Evolutionary conservation across 768 basidiomycete species (phyloP), one percentile per base, ranked within the genome.

Genomic region (Lactarius quietus): DNA sequence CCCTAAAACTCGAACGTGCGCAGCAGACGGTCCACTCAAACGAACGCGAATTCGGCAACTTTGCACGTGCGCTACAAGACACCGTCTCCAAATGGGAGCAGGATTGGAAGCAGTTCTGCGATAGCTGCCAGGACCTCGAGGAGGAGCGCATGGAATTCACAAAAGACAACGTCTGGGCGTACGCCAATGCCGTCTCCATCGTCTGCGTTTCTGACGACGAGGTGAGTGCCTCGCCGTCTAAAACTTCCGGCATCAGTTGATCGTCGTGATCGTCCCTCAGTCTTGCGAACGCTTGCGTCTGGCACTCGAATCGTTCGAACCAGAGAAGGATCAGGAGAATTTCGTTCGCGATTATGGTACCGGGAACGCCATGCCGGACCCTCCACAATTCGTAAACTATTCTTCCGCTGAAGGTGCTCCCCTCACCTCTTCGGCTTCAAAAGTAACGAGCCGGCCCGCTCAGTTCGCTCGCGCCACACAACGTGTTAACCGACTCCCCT

Each of bases 121-220:
- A 99, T 75, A 85, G 84, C 52, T 93, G 93, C 67, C 97, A 99
- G 76, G 97, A 99, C 78, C 77, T 97, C 57, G 97, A 99, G 72
- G 95, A 98, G 70, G 89, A 95, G 64, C 84, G 97, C n/a, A 78
- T 95, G 73, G 93, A 95, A 66, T 93, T 96, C 74, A 87, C 90
- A 80, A 98, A 96, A 77, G 93, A 95, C 73, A 92, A 92, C 70
- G 82, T 97, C 76, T 99, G 97, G 96, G 85, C 86, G 8, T 98
- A 93, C 74, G 95, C 97, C 0, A 99, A 99, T 74, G 89, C 90
- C 0, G 88, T 97, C n/a, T 97, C 95, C 17, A 92, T 90, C 14
- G 91, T 95, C 17, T 98, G 97, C 70, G 95, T 99, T 20, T 80
- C 87, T 14, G 97, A 98, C 73, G 97, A 99, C 71, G 93, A 96